Conservation (phyloP, 129 eudicot genomes). For the Silybum marianum region DNA sequence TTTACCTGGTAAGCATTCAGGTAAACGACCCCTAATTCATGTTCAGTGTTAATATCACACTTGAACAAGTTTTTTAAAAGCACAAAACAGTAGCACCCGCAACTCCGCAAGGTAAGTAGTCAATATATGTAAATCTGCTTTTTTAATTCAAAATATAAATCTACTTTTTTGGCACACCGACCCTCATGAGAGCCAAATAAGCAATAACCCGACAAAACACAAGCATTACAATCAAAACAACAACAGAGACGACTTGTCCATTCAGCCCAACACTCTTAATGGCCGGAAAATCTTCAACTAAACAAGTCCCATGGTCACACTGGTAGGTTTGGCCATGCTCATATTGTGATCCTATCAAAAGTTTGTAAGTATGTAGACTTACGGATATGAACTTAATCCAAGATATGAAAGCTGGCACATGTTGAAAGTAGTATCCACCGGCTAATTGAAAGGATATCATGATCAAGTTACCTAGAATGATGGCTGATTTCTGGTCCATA, state of each 20-base stretch:
- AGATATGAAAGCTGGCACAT: constrained; percentile 67
- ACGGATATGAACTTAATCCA: constrained; percentile 79
- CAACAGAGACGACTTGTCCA: constrained; percentile 33
- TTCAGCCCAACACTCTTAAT: constrained; percentile 52
- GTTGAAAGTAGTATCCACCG: constrained; percentile 74
- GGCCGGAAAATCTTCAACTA: constrained; percentile 63
- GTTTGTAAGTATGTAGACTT: constrained; percentile 56
- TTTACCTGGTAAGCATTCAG: too few species aligned
- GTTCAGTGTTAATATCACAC: too few species aligned
- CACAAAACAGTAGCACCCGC: too few species aligned
- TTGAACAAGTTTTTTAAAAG: too few species aligned
- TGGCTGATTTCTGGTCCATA: constrained; percentile 66
- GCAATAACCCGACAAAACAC: constrained; percentile 59
- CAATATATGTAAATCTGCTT: too few species aligned
- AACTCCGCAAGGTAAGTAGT: too few species aligned
- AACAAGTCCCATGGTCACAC: constrained; percentile 51
- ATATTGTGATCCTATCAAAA: constrained; percentile 67
- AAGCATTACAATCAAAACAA: constrained; percentile 55
- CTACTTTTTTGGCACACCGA: constrained; percentile 45
- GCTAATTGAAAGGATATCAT: constrained; percentile 60
- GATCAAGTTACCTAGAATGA: constrained; percentile 61
- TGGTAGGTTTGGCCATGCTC: constrained; percentile 51
- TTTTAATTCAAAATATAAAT: too few species aligned
- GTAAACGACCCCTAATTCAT: too few species aligned
- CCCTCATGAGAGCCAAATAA: constrained; percentile 74